These are phyloP conservation scores for Ascochyta lentis DNA, from an alignment of 2,329 filamentous ascomycete species.

Conservation along the genomic window DNA sequence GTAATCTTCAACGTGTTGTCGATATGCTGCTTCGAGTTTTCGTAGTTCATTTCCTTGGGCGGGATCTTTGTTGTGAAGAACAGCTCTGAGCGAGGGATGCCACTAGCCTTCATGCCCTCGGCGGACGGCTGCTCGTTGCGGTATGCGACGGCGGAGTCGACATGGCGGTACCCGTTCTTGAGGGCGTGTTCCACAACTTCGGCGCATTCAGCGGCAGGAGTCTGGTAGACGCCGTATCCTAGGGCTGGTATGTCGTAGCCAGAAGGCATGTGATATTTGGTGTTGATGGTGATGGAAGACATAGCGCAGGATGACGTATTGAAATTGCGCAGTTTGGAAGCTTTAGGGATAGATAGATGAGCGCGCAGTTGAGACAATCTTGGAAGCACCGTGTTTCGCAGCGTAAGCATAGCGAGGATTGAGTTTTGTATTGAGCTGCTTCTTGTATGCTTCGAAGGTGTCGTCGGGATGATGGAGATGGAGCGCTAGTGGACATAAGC, in stretches of 20 bases:
- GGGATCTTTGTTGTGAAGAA: slow-evolving; percentile 78
- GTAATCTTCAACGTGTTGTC: slow-evolving; percentile 59
- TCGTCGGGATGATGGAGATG: background rate
- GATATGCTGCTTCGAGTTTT: slow-evolving; percentile 67
- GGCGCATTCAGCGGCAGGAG: slow-evolving; percentile 63
- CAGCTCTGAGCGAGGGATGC: slow-evolving; percentile 63
- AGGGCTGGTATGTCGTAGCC: slow-evolving; percentile 67
- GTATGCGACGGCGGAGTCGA: slow-evolving; percentile 71
- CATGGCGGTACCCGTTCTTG: slow-evolving; percentile 66
- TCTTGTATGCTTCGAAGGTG: background rate
- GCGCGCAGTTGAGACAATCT: slow-evolving; percentile 20
- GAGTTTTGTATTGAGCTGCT: background rate
- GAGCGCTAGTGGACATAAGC: slow-evolving; percentile 6
- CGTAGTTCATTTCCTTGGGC: slow-evolving; percentile 62
- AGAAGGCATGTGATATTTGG: slow-evolving; percentile 62
- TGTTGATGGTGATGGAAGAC: slow-evolving; percentile 54
- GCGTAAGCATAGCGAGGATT: slow-evolving; percentile 3
- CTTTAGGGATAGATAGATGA: slow-evolving; percentile 17
- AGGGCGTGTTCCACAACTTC: slow-evolving; percentile 66
- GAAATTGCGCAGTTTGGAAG: slow-evolving; percentile 15
- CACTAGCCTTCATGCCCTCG: slow-evolving; percentile 64
- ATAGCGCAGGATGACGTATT: slow-evolving; percentile 44
- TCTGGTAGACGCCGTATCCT: slow-evolving; percentile 62
- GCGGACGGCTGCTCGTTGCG: slow-evolving; percentile 73
- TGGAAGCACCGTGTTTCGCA: slow-evolving; percentile 12